Evolutionary conservation across 768 basidiomycete species (phyloP).

Genomic region (Suillus cothurnatus): DNA sequence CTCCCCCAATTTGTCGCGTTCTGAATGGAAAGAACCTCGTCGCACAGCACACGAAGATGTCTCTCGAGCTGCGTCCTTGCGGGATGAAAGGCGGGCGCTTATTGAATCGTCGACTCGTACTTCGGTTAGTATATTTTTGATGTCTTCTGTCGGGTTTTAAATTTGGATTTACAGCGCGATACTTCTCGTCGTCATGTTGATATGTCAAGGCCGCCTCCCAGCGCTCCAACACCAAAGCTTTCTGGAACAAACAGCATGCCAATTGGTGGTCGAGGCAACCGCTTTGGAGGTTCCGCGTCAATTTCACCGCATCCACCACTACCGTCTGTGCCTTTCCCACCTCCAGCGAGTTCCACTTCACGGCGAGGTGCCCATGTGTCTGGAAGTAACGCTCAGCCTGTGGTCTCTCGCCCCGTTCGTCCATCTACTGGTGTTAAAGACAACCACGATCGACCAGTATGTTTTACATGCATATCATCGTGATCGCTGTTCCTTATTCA

Average conservation of each 20-base stretch:
- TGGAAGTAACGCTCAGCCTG: slow-evolving; percentile 25
- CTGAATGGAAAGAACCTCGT: slow-evolving; percentile 1
- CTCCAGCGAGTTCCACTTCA: neutral
- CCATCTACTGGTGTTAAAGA: slow-evolving; percentile 15
- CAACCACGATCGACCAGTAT: slow-evolving; percentile 24
- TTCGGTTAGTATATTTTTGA: slow-evolving; percentile 20
- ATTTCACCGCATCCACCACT: slow-evolving; percentile 10
- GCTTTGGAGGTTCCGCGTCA: slow-evolving; percentile 18
- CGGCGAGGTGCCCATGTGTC: slow-evolving; percentile 7
- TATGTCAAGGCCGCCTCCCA: slow-evolving; percentile 13
- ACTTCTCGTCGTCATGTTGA: slow-evolving; percentile 15
- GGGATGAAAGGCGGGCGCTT: slow-evolving; percentile 20
- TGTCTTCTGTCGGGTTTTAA: neutral
- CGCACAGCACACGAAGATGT: slow-evolving; percentile 12
- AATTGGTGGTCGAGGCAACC: slow-evolving; percentile 28
- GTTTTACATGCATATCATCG: neutral
- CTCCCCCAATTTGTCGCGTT: neutral
- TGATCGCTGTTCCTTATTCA: slow-evolving; percentile 11
- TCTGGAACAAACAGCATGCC: slow-evolving; percentile 37
- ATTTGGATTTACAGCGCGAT: slow-evolving; percentile 22
- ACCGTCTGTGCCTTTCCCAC: neutral
- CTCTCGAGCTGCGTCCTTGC: slow-evolving; percentile 18
- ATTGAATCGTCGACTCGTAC: slow-evolving; percentile 16
- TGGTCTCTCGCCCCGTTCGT: slow-evolving; percentile 20
- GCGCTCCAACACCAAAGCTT: slow-evolving; percentile 25